Base-by-base conservation (phyloP, 768 basidiomycete genomes). In the Multifurca ochricompacta region DNA sequence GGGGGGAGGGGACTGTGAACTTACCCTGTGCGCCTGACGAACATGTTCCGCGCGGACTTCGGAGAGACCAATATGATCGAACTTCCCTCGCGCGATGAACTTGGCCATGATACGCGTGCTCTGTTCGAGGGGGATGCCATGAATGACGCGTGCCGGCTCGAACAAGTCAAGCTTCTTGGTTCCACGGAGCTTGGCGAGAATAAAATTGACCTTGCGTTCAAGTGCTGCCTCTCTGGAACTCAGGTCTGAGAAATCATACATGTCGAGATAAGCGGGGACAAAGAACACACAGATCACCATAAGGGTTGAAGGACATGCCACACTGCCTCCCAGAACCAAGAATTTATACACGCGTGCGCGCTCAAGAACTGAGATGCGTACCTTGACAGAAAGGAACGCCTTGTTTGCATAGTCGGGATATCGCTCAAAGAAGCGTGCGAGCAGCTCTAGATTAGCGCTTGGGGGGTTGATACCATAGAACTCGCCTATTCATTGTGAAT, bases 121-220 rank as follows among this genome's bases (percentile, higher is more conserved):
- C 9, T 79, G 72, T 62, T 83, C 81, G 53, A 82, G 63, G 2
- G 76, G 56, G 6, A 70, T 58, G 5, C 67, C 71, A 6, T 62
- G 64, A 25, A 79, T 77, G 14, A 78, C 66, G 8, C 80, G 73
- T 2, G 80, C 76, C 14, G 70, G 69, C 64, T 85, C 70, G 65
- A 77, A 86, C 4, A 85, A 65, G 65, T 87, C 84, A 53, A 85
- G 63, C 58, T 73, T 76, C 67, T 79, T 80, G 52, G 69, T 75
- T n/a, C 74, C 74, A 1, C 78, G 72, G 6, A 85, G 70, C 25
- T 71, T 61, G 14, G 47, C 41, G 18, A 61, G 53, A 28, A 59
- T 41, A n/a, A 43, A 53, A 39, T 61, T 23, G 41, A 61, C 21
- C 30, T 58, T 59, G 21, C 53, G 58, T 37, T 53, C 51, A 4